Evolutionary conservation across 352 stramenopile species (phyloP).

Genomic region (Thalassiosira mediterranea): DNA sequence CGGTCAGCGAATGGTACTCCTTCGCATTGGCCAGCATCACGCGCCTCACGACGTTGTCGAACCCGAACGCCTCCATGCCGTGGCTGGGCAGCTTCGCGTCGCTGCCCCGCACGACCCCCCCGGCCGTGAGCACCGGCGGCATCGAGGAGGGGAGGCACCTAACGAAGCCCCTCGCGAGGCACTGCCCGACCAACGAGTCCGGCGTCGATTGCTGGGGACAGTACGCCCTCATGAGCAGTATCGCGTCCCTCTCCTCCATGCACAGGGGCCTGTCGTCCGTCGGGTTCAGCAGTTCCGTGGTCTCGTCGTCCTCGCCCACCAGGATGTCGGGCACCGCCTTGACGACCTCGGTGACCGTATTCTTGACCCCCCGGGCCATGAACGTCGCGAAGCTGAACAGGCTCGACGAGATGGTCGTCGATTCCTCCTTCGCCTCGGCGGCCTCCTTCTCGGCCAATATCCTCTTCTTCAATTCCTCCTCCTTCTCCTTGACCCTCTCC

Average conservation of each 20-base stretch:
- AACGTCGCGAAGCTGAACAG: conserved; percentile 74
- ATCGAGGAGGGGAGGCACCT: conserved; percentile 54
- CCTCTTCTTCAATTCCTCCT: conserved; percentile 28
- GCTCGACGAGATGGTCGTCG: conserved; percentile 31
- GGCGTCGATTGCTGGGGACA: conserved; percentile 75
- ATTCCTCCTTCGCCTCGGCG: conserved; percentile 7
- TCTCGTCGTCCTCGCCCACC: conserved; percentile 58
- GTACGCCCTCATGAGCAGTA: conserved; percentile 77
- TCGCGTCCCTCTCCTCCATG: conserved; percentile 67
- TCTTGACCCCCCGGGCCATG: conserved; percentile 76
- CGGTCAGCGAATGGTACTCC: conserved; percentile 72
- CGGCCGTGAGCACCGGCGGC: conserved; percentile 69
- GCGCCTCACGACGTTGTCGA: conserved; percentile 52
- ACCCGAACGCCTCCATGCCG: conserved; percentile 73
- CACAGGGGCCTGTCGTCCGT: conserved; percentile 64
- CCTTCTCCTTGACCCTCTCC: conserved; percentile 21
- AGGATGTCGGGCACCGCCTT: conserved; percentile 65
- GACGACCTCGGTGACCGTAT: conserved; percentile 65
- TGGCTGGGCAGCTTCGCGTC: conserved; percentile 54
- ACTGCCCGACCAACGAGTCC: conserved; percentile 67
- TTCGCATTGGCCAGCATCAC: conserved; percentile 69
- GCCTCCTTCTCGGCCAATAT: conserved; percentile 2
- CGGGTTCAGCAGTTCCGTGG: conserved; percentile 67
- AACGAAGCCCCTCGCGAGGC: conserved; percentile 70
- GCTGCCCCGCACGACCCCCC: conserved; percentile 60